Conservation (phyloP, 148 eudicot species). For the Amaranthus cruentus region DNA sequence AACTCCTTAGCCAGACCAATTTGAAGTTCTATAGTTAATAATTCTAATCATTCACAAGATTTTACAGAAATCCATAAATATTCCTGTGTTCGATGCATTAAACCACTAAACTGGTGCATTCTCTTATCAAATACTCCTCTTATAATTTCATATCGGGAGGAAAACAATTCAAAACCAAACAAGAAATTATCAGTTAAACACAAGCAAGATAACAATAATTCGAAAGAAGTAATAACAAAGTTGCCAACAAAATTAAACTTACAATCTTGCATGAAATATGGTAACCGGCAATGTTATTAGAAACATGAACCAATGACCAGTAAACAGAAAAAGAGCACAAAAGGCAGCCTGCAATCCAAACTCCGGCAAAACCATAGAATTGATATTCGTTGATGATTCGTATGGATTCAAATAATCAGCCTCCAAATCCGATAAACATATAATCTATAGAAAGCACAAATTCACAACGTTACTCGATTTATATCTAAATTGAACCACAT, state of each 20-base stretch:
- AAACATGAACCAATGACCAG: slow-evolving; percentile 84
- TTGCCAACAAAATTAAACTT: slow-evolving; percentile 22
- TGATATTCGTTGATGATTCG: slow-evolving; percentile 71
- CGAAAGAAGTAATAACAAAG: neutral
- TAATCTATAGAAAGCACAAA: slow-evolving; percentile 37
- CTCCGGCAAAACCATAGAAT: slow-evolving; percentile 62
- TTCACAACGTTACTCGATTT: neutral
- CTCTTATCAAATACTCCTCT: too few relatives aligned
- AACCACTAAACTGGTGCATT: too few relatives aligned
- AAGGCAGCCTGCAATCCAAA: slow-evolving; percentile 63
- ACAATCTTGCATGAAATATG: slow-evolving; percentile 59
- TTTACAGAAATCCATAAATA: too few relatives aligned
- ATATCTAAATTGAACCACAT: neutral
- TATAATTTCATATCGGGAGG: too few relatives aligned
- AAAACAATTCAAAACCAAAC: too few relatives aligned
- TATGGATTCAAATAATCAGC: slow-evolving; percentile 88
- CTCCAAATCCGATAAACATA: slow-evolving; percentile 91
- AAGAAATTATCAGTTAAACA: too few relatives aligned
- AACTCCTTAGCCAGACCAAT: neutral
- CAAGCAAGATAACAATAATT: neutral
- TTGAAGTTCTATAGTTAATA: too few relatives aligned
- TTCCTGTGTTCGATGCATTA: too few relatives aligned
- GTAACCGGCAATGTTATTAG: slow-evolving; percentile 59
- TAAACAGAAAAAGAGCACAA: slow-evolving; percentile 52
- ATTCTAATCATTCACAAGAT: too few relatives aligned